phyloP scores from a whole-genome alignment of 768 basidiomycete species.

The Phylloporus rhodoxanthus region DNA sequence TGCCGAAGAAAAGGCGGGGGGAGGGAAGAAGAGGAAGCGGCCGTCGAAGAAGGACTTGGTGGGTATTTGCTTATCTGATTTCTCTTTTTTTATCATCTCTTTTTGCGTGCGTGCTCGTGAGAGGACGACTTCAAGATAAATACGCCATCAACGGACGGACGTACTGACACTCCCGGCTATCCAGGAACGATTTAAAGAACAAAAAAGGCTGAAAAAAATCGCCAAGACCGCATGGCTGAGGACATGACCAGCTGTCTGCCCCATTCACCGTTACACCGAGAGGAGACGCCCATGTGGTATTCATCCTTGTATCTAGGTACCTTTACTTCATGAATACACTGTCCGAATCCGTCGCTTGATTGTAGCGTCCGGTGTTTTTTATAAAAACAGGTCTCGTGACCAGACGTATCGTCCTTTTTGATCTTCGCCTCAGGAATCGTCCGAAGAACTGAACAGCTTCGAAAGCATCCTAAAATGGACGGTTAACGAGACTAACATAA shows the following conservation, averaged over 20 bases:
- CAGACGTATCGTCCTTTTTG: too few species aligned
- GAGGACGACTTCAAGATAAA: constrained; percentile 18
- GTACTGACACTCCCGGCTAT: constrained; percentile 20
- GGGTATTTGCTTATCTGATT: constrained; percentile 25
- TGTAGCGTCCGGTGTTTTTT: too few species aligned
- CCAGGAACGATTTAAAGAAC: constrained; percentile 80
- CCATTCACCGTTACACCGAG: neutral
- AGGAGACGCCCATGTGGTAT: neutral
- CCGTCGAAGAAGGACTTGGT: constrained; percentile 84
- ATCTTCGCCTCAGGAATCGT: too few species aligned
- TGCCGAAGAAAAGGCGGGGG: constrained; percentile 43
- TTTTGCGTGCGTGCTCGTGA: constrained; percentile 18
- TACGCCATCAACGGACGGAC: constrained; percentile 18
- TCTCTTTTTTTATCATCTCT: constrained; percentile 9
- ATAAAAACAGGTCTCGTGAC: too few species aligned
- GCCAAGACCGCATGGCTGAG: constrained; percentile 87
- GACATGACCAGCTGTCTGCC: constrained; percentile 30
- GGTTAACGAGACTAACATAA: too few species aligned
- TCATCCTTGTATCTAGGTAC: neutral
- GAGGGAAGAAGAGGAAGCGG: constrained; percentile 68
- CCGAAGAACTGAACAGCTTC: too few species aligned
- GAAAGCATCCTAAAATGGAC: too few species aligned
- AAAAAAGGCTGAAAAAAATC: constrained; percentile 76
- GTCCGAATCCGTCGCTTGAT: neutral
- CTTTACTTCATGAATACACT: neutral